These are phyloP conservation scores for Xylariales sp. DNA, from an alignment of 2,329 filamentous ascomycete species.

Conservation along the genomic window DNA sequence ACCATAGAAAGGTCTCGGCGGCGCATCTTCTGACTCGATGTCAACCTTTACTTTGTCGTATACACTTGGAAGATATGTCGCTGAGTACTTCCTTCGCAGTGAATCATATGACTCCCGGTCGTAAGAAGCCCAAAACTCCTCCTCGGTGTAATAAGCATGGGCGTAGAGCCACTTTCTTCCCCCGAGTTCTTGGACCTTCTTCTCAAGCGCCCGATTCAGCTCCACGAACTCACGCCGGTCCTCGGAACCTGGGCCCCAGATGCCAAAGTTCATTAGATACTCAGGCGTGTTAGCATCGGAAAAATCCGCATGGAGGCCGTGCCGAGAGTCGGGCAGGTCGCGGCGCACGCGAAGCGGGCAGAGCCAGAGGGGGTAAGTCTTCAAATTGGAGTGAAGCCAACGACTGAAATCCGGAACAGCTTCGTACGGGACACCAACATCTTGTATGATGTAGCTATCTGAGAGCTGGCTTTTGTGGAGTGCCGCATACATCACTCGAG, in stretches of 20 bases:
- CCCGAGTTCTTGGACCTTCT: constrained; percentile 50
- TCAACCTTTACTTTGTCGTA: constrained; percentile 63
- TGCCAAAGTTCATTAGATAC: constrained; percentile 54
- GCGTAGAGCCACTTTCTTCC: constrained; percentile 70
- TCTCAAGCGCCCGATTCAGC: constrained; percentile 57
- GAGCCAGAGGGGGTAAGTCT: constrained; percentile 53
- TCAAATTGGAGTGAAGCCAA: constrained; percentile 41
- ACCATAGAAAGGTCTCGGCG: constrained; percentile 22
- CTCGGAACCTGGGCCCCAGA: constrained; percentile 51
- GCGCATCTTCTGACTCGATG: constrained; percentile 27
- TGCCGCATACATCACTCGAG: constrained; percentile 61
- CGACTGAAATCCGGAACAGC: constrained; percentile 37
- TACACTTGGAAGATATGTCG: constrained; percentile 55
- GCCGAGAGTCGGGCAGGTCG: constrained; percentile 32
- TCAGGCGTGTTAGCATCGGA: constrained; percentile 30
- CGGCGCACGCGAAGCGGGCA: constrained; percentile 46
- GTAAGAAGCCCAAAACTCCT: constrained; percentile 66
- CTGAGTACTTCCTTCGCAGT: constrained; percentile 54
- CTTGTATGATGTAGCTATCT: constrained; percentile 60
- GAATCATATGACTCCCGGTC: constrained; percentile 55
- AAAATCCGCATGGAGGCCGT: constrained; percentile 45
- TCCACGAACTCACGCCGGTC: constrained; percentile 41
- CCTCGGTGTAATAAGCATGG: constrained; percentile 62
- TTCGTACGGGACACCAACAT: constrained; percentile 49
- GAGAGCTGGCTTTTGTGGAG: constrained; percentile 57